Conservation (phyloP, 2,329 filamentous ascomycete genomes). For the Arthrinium phaeospermum region DNA sequence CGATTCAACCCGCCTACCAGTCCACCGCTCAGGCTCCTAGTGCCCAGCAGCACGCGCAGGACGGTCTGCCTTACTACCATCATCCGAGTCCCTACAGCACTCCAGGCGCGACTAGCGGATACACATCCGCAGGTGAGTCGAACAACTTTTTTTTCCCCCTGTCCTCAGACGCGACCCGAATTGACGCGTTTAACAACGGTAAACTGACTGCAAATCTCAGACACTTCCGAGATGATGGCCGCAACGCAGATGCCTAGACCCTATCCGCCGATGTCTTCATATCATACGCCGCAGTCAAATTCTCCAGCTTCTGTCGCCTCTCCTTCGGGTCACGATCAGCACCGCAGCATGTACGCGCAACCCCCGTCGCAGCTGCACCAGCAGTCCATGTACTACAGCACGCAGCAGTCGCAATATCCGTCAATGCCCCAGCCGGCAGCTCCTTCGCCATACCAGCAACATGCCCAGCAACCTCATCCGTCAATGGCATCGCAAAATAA, state of each 20-base stretch:
- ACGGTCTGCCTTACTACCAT: slow-evolving; percentile 73
- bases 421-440: slow-evolving; percentile 69
- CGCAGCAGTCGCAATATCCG: slow-evolving; percentile 65
- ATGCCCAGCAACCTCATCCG: slow-evolving; percentile 59
- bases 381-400: slow-evolving; percentile 77
- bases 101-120: slow-evolving; percentile 80
- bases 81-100: slow-evolving; percentile 85
- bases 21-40: slow-evolving; percentile 66
- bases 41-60: slow-evolving; percentile 69
- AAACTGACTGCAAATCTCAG: slow-evolving; percentile 41
- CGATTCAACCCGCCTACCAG: slow-evolving; percentile 71
- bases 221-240: slow-evolving; percentile 72
- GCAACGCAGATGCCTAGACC: slow-evolving; percentile 72
- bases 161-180: neutral
- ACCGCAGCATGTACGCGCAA: slow-evolving; percentile 84
- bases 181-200: slow-evolving; percentile 23
- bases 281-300: slow-evolving; percentile 94
- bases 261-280: slow-evolving; percentile 81
- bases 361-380: slow-evolving; percentile 79
- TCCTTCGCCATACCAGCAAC: slow-evolving; percentile 66
- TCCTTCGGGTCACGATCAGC: slow-evolving; percentile 85
- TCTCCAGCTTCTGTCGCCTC: slow-evolving; percentile 93
- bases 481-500: slow-evolving; percentile 68
- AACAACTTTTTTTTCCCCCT: slow-evolving; percentile 7
- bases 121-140: slow-evolving; percentile 82